Evolutionary conservation across 2,329 filamentous ascomycete species (phyloP).

Genomic region (Coniella vitis): DNA sequence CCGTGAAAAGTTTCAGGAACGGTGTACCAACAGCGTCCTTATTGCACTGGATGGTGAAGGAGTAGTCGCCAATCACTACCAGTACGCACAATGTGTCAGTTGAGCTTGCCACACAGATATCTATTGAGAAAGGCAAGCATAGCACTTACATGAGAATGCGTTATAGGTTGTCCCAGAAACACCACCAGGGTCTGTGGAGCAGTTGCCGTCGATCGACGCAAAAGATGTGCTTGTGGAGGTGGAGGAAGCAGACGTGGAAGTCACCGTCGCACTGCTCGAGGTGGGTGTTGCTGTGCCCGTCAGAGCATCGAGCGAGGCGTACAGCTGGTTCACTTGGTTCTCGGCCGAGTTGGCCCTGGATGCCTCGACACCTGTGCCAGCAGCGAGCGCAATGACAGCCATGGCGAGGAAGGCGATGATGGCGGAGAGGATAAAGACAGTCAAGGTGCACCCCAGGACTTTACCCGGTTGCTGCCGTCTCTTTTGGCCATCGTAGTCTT

Average conservation of each 20-base stretch:
- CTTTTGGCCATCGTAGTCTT: not conserved
- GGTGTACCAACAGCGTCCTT: slow-evolving; percentile 31
- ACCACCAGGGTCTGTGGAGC: slow-evolving; percentile 27
- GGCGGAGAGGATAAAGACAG: slow-evolving; percentile 34
- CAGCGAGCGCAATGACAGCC: slow-evolving; percentile 38
- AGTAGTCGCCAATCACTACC: slow-evolving; percentile 31
- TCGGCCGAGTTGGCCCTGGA: slow-evolving; percentile 32
- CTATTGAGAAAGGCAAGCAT: not conserved
- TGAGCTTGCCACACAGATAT: too few species aligned
- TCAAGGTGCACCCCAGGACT: slow-evolving; percentile 30
- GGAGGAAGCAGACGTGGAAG: slow-evolving; percentile 16
- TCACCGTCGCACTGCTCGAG: not conserved
- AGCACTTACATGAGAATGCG: slow-evolving; percentile 29
- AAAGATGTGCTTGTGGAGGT: slow-evolving; percentile 22
- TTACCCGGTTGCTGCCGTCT: slow-evolving; percentile 6
- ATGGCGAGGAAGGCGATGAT: slow-evolving; percentile 33
- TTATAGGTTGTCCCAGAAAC: slow-evolving; percentile 34
- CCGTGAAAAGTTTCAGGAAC: slow-evolving; percentile 34
- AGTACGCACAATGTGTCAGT: too few species aligned
- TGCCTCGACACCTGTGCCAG: slow-evolving; percentile 35
- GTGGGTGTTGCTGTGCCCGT: slow-evolving; percentile 16
- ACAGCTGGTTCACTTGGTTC: slow-evolving; percentile 25
- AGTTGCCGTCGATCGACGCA: slow-evolving; percentile 32
- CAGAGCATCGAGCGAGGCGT: slow-evolving; percentile 19
- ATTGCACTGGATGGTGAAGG: slow-evolving; percentile 38